These are phyloP conservation scores for Chlamydomonas urium DNA, from an alignment of 139 green algal genomes.

Conservation along the genomic window DNA sequence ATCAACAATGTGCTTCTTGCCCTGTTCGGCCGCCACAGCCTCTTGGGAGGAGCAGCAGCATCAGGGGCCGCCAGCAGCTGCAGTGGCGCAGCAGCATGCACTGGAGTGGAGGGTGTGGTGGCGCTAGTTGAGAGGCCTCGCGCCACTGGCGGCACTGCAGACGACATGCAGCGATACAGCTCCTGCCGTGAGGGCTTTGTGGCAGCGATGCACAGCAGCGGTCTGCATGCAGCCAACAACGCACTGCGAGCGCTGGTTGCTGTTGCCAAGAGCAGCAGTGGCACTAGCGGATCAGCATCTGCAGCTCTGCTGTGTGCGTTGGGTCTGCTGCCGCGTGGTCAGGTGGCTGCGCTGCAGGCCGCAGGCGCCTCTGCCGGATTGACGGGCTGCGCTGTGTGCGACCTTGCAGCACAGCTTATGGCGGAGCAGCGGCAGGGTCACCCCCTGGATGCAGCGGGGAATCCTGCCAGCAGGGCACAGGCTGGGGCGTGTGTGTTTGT, in stretches of 20 bases:
- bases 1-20: constrained; percentile 52
- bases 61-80: not conserved
- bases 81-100: not conserved
- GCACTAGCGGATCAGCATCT: no score
- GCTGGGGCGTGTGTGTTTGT: not conserved
- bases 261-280: constrained; percentile 20
- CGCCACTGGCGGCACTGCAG: not conserved
- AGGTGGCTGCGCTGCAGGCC: not conserved
- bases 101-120: not conserved
- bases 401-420: not conserved
- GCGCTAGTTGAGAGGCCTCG: not conserved
- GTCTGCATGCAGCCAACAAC: constrained; percentile 1
- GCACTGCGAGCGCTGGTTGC: constrained; percentile 40
- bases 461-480: not conserved
- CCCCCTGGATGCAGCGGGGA: not conserved
- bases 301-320: constrained; percentile 31
- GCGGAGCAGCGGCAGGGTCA: not conserved
- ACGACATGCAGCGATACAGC: constrained; percentile 1
- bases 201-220: not conserved
- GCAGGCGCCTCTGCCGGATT: not conserved
- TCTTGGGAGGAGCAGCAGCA: no score
- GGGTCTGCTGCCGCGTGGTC: constrained; percentile 19
- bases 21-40: constrained; percentile 36
- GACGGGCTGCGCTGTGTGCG: not conserved
- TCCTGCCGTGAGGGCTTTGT: not conserved